These are phyloP conservation scores for Emericellopsis atlantica DNA, from an alignment of 2,329 filamentous ascomycete species.

Conservation along the genomic window DNA sequence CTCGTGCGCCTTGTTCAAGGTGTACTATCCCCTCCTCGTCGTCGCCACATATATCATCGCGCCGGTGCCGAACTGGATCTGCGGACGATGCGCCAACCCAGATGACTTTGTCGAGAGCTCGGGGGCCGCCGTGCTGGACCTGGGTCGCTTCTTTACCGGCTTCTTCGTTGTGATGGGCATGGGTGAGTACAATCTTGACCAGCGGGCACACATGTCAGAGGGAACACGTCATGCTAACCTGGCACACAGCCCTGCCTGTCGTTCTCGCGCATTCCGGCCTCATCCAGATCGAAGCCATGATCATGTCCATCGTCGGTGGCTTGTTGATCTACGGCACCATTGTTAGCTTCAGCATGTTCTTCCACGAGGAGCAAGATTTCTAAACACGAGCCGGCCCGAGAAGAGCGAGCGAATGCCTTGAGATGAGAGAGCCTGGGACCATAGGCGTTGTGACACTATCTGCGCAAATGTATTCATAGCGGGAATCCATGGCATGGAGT, in stretches of 20 bases:
- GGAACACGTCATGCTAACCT: conserved; percentile 5
- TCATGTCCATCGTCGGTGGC: conserved; percentile 90
- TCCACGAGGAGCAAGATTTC: conserved; percentile 95
- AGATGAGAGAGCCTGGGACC: too few relatives aligned
- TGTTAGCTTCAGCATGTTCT: conserved; percentile 96
- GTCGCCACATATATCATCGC: conserved; percentile 92
- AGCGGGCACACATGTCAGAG: too few relatives aligned
- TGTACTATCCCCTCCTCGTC: conserved; percentile 90
- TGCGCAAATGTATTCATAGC: too few relatives aligned
- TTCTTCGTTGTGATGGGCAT: conserved; percentile 97
- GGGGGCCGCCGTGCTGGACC: conserved; percentile 75
- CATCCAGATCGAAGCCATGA: conserved; percentile 74
- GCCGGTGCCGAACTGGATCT: conserved; percentile 94
- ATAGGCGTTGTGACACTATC: too few relatives aligned
- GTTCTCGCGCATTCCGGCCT: conserved; percentile 78
- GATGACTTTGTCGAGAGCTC: conserved; percentile 91
- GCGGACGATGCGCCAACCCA: conserved; percentile 72
- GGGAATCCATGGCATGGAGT: too few relatives aligned
- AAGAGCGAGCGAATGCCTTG: too few relatives aligned
- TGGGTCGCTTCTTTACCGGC: conserved; percentile 87
- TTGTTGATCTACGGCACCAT: conserved; percentile 96
- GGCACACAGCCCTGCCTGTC: conserved; percentile 62
- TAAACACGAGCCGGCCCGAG: conserved; percentile 23
- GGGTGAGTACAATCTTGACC: conserved; percentile 46
- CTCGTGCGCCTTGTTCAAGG: conserved; percentile 86